Evolutionary conservation across 2,329 filamentous ascomycete species (phyloP).

Genomic region (Pestalotiopsis sp.): DNA sequence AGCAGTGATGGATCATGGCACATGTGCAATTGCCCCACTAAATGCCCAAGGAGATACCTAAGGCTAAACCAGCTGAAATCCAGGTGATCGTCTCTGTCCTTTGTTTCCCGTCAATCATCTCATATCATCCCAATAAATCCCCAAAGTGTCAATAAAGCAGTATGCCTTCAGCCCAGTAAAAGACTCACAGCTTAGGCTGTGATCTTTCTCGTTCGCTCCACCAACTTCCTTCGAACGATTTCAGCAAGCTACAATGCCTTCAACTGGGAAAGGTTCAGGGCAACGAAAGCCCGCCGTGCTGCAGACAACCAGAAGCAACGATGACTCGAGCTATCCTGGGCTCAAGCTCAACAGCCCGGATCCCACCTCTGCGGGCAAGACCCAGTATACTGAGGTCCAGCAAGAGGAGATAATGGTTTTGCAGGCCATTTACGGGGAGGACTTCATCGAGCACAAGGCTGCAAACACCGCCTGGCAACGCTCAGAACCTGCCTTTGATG

Average conservation of each 20-base stretch:
- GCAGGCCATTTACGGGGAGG: slow-evolving; percentile 85
- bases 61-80: neutral
- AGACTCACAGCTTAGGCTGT: slow-evolving; percentile 57
- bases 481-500: slow-evolving; percentile 80
- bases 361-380: slow-evolving; percentile 39
- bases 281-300: slow-evolving; percentile 51
- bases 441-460: slow-evolving; percentile 75
- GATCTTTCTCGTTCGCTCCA: slow-evolving; percentile 35
- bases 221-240: slow-evolving; percentile 20
- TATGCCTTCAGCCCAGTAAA: slow-evolving; percentile 51
- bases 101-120: neutral
- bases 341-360: slow-evolving; percentile 46
- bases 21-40: neutral
- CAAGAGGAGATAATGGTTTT: slow-evolving; percentile 85
- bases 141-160: slow-evolving; percentile 14
- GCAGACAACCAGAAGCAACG: slow-evolving; percentile 40
- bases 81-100: neutral
- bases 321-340: slow-evolving; percentile 54
- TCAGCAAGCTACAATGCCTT: slow-evolving; percentile 48
- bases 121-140: neutral
- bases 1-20: neutral
- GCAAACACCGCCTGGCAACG: slow-evolving; percentile 85
- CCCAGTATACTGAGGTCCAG: slow-evolving; percentile 81
- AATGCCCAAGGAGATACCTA: neutral
- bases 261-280: slow-evolving; percentile 48